Conservation (phyloP, 768 basidiomycete species). For the Lactarius deliciosus region DNA sequence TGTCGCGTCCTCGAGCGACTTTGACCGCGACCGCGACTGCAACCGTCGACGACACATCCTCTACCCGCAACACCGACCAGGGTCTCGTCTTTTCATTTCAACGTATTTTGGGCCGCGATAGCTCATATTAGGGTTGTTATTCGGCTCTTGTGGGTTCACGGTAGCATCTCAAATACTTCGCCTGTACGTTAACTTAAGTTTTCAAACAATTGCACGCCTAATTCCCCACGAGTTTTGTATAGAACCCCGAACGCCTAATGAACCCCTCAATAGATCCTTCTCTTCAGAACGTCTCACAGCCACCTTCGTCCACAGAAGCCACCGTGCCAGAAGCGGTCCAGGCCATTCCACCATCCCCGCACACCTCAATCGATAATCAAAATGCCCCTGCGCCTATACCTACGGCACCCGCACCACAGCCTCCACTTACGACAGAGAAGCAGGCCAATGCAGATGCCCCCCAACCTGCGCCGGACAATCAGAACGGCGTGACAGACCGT, state of each 20-base stretch:
- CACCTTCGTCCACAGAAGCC: not conserved
- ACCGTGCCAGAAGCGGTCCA: not conserved
- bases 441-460: constrained; percentile 6
- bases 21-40: not conserved
- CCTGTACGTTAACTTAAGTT: not conserved
- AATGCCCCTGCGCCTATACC: constrained; percentile 5
- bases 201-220: no score
- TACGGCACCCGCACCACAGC: not conserved
- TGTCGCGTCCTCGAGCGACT: not conserved
- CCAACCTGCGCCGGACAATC: constrained; percentile 17
- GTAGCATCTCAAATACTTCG: not conserved
- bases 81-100: not conserved
- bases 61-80: not conserved
- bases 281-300: constrained; percentile 8
- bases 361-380: constrained; percentile 1
- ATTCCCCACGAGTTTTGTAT: not conserved
- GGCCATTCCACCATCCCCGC: not conserved
- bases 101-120: not conserved
- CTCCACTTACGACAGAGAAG: constrained; percentile 4
- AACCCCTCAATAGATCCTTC: constrained; percentile 10
- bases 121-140: not conserved
- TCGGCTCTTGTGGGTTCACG: not conserved
- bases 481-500: constrained; percentile 35
- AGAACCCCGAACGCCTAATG: not conserved
- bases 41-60: not conserved